Percentiles rank a stretch among this genome's conserved stretches.
phyloP scores from a whole-genome alignment of 176 grass and related monocot species.

The Canna indica region DNA sequence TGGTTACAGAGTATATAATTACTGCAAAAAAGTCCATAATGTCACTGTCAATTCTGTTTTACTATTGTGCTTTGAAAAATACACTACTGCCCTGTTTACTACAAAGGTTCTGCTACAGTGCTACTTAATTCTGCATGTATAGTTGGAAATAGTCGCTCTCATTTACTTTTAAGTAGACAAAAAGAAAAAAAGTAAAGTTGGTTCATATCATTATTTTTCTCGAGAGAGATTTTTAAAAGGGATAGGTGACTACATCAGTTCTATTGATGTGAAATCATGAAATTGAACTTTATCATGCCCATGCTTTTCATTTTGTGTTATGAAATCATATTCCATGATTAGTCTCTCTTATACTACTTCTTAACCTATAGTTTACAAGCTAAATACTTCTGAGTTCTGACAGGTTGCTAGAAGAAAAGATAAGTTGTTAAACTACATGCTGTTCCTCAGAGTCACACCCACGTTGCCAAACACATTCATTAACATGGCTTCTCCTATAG shows the following conservation, averaged over 20 bases:
- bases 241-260: no score
- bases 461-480: conserved; percentile 19
- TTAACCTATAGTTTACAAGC: no score
- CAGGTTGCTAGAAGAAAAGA: conserved; percentile 8
- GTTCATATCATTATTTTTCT: no score
- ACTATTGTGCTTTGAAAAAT: neutral
- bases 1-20: neutral
- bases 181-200: no score
- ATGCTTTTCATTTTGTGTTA: neutral
- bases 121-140: no score
- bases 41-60: neutral
- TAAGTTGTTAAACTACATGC: conserved; percentile 16
- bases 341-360: no score
- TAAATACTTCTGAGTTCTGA: no score
- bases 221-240: no score
- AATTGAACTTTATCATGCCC: neutral
- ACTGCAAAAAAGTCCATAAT: neutral
- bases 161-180: no score
- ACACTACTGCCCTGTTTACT: neutral
- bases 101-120: neutral
- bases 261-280: neutral
- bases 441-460: conserved; percentile 15
- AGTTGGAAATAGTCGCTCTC: no score
- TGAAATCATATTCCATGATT: no score
- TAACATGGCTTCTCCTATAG: conserved; percentile 17